Conservation (phyloP, 257 asterid species). For the Nicotiana undulata region DNA sequence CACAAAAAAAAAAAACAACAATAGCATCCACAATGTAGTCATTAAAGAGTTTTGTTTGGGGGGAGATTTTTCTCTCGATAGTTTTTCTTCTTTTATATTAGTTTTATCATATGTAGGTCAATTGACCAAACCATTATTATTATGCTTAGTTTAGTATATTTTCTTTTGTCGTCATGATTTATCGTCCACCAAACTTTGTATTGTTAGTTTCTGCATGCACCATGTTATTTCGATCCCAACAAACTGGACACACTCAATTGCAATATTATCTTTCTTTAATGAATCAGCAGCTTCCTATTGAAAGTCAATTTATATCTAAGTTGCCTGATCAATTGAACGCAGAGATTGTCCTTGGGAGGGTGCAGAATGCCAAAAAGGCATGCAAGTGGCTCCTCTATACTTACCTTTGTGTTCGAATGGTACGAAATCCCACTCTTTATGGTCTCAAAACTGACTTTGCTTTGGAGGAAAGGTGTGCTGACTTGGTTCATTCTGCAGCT, state of each 20-base stretch:
- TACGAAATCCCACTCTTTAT: constrained; percentile 36
- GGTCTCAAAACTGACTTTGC: constrained; percentile 17
- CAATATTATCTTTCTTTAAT: constrained; percentile 34
- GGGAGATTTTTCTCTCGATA: no score
- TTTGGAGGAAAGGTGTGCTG: constrained; percentile 33
- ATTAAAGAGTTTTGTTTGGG: no score
- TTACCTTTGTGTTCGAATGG: constrained; percentile 36
- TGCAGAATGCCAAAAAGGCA: constrained; percentile 39
- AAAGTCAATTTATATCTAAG: constrained; percentile 35
- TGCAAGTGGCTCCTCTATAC: constrained; percentile 38
- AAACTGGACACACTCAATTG: constrained; percentile 28
- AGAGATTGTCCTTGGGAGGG: constrained; percentile 40
- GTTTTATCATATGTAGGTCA: no score
- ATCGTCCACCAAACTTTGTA: no score
- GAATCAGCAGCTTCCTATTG: constrained; percentile 44
- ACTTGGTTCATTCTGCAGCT: constrained; percentile 41
- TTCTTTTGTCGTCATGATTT: no score
- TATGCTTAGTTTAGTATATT: no score
- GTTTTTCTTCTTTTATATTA: no score
- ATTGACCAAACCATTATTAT: no score
- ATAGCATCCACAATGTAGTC: no score
- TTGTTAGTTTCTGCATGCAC: no score
- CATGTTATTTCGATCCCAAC: no score
- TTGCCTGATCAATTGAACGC: constrained; percentile 43
- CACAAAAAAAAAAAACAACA: no score